These are phyloP conservation scores for Fusarium anthophilum DNA, from an alignment of 2,329 filamentous ascomycete species.

Conservation along the genomic window DNA sequence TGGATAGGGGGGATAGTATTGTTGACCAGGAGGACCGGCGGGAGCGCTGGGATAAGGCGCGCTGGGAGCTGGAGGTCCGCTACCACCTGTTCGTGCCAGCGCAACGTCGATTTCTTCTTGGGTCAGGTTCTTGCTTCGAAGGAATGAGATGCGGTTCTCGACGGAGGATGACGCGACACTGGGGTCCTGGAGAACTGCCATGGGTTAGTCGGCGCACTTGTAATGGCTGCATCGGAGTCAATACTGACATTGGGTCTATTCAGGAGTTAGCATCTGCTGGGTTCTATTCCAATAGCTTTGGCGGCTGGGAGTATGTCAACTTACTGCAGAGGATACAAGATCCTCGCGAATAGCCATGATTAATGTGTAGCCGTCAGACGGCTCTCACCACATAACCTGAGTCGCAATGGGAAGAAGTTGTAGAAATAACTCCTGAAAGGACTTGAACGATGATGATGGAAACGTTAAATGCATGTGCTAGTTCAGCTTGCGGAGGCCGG, in stretches of 20 bases:
- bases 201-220: conserved; percentile 30
- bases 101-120: conserved; percentile 93
- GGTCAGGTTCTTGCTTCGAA: conserved; percentile 96
- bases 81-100: conserved; percentile 77
- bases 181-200: conserved; percentile 88
- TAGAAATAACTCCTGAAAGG: not conserved
- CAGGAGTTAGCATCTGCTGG: conserved; percentile 28
- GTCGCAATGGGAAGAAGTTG: conserved; percentile 8
- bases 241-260: conserved; percentile 55
- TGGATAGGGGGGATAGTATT: conserved; percentile 59
- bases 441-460: conserved; percentile 25
- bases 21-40: conserved; percentile 55
- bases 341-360: conserved; percentile 92
- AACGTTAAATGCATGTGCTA: conserved; percentile 45
- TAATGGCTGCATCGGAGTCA: not conserved
- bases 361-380: conserved; percentile 25
- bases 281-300: not conserved
- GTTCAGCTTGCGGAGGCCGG: conserved; percentile 30
- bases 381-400: conserved; percentile 40
- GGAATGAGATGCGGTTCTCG: conserved; percentile 90
- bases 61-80: conserved; percentile 54
- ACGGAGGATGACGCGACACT: conserved; percentile 89
- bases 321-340: conserved; percentile 82
- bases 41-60: conserved; percentile 56
- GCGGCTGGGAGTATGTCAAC: conserved; percentile 33